Base-by-base conservation (phyloP, 495 filamentous ascomycete genomes). In the Neurospora africana region DNA sequence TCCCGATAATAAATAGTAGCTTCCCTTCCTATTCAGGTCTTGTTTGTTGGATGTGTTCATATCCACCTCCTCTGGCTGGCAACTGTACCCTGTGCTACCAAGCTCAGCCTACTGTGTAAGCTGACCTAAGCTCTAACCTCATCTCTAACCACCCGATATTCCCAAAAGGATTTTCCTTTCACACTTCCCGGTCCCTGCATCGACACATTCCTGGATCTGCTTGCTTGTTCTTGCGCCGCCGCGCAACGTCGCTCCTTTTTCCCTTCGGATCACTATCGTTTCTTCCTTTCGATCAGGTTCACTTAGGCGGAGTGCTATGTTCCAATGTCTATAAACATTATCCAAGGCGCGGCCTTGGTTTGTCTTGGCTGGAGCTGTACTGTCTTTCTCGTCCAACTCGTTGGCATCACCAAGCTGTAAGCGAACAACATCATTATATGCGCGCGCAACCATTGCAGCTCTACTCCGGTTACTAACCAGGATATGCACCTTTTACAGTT, bases 371-470 rank as follows among this genome's bases (percentile, higher is more conserved):
- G 87, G 87, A 85, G 82, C 70, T 78, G 79, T 69, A 61, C 81
- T 47, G 82, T 89, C 40, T 70, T 86, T 27, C 9, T 82, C 27
- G 85, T 89, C 41, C 84, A 87, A 71, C 69, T 70, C 15, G 83
- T 88, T 72, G 87, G 87, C 39, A 83, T 83, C 72, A 82, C 77
- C 68, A 81, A 86, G 70, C 77, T 89, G 87, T 88, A 81, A 75
- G 84, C 69, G 21, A 47, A 47, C 72, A 27, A 27, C 21, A 3
- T 9, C 53, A 65, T 17, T 27, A 33, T 33, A 65, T 65, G 53
- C 53, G 53, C 53, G 53, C 15, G 53, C 53, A 65, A 0, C 10
- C 53, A 65, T 65, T 65, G 30, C 53, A 30, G 53, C 53, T 65
- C 13, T 7, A 33, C 19, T 13, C 40, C 6, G 67, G 27, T 71